Percentiles rank a stretch among this genome's conserved stretches.
phyloP scores from a whole-genome alignment of 805 yeast species.

The Yamadazyma ubonensis region DNA sequence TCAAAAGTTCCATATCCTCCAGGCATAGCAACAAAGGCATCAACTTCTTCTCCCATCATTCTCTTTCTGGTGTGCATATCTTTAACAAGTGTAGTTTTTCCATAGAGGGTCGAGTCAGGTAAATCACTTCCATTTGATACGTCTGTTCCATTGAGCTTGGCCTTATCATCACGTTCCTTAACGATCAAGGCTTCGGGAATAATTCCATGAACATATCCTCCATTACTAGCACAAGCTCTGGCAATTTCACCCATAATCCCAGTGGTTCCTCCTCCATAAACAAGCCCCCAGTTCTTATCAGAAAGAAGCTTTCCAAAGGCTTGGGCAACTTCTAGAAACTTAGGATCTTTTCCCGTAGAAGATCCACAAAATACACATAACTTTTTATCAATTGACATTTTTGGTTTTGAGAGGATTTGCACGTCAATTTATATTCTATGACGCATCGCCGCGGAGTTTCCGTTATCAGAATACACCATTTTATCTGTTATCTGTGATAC shows the following conservation, averaged over 20 bases:
- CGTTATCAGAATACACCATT: not conserved
- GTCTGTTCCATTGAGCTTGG: constrained; percentile 48
- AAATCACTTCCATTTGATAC: constrained; percentile 71
- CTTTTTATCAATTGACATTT: constrained; percentile 29
- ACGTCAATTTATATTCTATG: constrained; percentile 2
- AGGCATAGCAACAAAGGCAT: constrained; percentile 85
- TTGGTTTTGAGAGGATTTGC: not conserved
- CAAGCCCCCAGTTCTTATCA: constrained; percentile 63
- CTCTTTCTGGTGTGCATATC: constrained; percentile 91
- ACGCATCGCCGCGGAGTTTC: not conserved
- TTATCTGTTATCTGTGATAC: not conserved
- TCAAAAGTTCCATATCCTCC: constrained; percentile 92
- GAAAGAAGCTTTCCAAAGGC: constrained; percentile 62
- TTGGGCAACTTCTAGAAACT: constrained; percentile 53
- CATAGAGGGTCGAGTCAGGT: constrained; percentile 59
- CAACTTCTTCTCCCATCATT: constrained; percentile 83
- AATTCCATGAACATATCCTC: constrained; percentile 77
- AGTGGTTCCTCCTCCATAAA: constrained; percentile 89
- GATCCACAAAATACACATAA: constrained; percentile 90
- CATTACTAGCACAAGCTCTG: constrained; percentile 52
- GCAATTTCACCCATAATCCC: constrained; percentile 82
- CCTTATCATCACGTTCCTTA: constrained; percentile 57
- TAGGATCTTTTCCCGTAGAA: constrained; percentile 58
- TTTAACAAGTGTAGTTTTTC: constrained; percentile 74
- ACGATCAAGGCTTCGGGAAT: constrained; percentile 82